Conservation (phyloP, 176 grass and related monocot species). For the Oryza coarctata region DNA sequence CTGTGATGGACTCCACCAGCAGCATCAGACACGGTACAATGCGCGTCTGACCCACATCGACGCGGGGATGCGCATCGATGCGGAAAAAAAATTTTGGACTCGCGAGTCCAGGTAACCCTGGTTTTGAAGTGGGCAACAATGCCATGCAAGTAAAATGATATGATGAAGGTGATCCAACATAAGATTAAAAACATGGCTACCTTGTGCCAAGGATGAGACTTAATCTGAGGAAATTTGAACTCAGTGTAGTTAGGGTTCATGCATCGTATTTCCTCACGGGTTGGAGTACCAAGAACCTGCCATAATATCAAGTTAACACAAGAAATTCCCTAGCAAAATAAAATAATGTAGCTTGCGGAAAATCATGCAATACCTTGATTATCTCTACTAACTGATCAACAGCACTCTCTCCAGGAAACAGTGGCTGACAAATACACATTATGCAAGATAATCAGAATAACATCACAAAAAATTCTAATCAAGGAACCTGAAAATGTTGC, state of each 20-base stretch:
- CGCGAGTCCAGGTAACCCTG: too few species aligned
- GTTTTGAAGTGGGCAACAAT: neutral
- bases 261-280: conserved; percentile 91
- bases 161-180: conserved; percentile 12
- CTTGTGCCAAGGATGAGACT: conserved; percentile 99
- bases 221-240: conserved; percentile 95
- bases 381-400: conserved; percentile 90
- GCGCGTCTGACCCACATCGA: too few species aligned
- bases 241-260: conserved; percentile 98
- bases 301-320: conserved; percentile 2
- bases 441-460: conserved; percentile 30
- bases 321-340: neutral
- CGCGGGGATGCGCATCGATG: too few species aligned
- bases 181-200: conserved; percentile 36
- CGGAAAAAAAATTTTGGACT: too few species aligned
- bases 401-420: conserved; percentile 86
- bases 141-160: neutral
- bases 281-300: conserved; percentile 96
- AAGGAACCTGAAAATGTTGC: neutral
- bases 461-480: neutral
- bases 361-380: conserved; percentile 65
- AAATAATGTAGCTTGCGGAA: neutral
- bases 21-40: too few species aligned
- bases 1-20: too few species aligned
- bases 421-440: conserved; percentile 54